phyloP scores from a whole-genome alignment of 2,329 filamentous ascomycete species.

The Botrytis cinerea region DNA sequence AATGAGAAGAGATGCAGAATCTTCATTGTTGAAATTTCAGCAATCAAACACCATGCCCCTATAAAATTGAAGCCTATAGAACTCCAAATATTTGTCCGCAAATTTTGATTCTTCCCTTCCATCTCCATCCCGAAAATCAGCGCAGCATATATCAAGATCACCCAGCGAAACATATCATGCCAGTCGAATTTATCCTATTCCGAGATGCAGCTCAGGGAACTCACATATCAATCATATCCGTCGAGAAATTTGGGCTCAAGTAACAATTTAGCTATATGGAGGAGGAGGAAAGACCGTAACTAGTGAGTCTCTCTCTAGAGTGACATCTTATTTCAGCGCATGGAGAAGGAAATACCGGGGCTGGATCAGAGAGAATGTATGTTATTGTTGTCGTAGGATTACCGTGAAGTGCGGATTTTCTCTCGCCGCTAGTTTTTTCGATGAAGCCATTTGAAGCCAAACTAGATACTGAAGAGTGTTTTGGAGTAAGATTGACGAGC shows the following conservation, averaged over 20 bases:
- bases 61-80: neutral
- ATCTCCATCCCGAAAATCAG: neutral
- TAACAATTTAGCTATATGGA: neutral
- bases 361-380: too few relatives aligned
- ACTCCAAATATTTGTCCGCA: neutral
- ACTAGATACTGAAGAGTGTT: neutral
- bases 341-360: neutral
- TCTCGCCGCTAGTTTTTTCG: too few relatives aligned
- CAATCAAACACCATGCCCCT: neutral
- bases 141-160: neutral
- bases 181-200: neutral
- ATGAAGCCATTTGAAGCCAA: accelerated
- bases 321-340: neutral
- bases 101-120: too few relatives aligned
- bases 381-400: neutral
- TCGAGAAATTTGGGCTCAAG: neutral
- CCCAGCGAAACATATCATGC: neutral
- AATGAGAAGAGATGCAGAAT: neutral
- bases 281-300: neutral
- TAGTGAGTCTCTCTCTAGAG: neutral
- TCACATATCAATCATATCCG: neutral
- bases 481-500: accelerated
- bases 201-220: neutral
- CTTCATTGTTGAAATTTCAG: neutral
- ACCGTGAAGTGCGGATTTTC: neutral